phyloP scores from a whole-genome alignment of 345 rosid genomes.

The Populus nigra region DNA sequence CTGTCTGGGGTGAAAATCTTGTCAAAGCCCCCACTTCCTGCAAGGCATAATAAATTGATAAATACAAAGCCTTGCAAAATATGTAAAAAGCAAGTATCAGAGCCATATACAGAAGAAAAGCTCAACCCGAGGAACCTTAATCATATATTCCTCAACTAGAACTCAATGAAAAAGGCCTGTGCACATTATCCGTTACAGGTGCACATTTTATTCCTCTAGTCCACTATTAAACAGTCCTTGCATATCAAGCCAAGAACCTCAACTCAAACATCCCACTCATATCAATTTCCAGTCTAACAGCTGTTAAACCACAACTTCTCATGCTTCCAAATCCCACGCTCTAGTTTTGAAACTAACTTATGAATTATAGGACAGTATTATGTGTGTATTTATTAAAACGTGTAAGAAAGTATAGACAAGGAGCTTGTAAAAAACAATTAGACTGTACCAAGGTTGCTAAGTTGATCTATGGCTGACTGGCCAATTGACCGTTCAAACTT shows the following conservation, averaged over 20 bases:
- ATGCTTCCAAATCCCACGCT: too few species aligned
- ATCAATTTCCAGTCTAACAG: neutral
- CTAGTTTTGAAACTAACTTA: too few species aligned
- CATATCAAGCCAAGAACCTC: neutral
- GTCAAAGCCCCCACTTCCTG: slow-evolving; percentile 86
- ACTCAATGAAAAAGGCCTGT: neutral
- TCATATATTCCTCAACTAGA: neutral
- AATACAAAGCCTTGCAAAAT: neutral
- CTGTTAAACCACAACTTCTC: neutral
- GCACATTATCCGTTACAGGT: too few species aligned
- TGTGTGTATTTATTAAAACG: too few species aligned
- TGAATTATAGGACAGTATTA: too few species aligned
- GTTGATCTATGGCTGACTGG: slow-evolving; percentile 71
- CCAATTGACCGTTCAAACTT: slow-evolving; percentile 84
- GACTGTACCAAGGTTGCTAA: slow-evolving; percentile 82
- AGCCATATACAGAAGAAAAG: neutral
- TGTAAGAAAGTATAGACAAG: neutral
- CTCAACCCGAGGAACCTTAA: neutral
- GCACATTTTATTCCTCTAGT: too few species aligned
- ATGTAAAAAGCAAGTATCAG: neutral
- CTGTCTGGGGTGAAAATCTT: slow-evolving; percentile 60
- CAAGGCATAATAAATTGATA: slow-evolving; percentile 16
- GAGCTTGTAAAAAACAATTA: neutral
- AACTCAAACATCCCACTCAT: neutral
- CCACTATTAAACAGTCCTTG: neutral